Percentiles rank a stretch among this genome's conserved stretches.
Evolutionary conservation across 768 basidiomycete species (phyloP).

Genomic region (Trametes sanguinea): DNA sequence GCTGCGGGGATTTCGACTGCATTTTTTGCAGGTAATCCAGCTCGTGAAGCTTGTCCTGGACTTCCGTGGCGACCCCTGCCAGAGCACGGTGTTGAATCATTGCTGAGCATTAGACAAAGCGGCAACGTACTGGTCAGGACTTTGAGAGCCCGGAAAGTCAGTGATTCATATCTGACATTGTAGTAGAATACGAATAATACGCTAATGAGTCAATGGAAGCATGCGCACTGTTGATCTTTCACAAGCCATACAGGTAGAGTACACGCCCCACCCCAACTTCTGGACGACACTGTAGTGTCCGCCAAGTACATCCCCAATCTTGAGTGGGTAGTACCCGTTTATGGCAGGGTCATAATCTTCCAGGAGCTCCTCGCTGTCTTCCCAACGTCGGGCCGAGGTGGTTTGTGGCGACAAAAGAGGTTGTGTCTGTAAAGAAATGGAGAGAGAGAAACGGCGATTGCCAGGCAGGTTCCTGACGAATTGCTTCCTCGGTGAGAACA

Average conservation of each 20-base stretch:
- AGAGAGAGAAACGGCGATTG: too few species aligned
- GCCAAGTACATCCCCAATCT: background rate
- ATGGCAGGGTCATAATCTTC: background rate
- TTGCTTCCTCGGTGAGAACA: too few species aligned
- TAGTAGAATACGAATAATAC: background rate
- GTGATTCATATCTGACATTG: background rate
- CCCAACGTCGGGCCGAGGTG: background rate
- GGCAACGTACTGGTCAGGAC: background rate
- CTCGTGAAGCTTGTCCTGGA: background rate
- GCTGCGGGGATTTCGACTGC: background rate
- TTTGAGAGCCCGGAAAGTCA: background rate
- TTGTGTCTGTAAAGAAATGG: too few species aligned
- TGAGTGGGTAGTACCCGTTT: background rate
- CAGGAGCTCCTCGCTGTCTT: background rate
- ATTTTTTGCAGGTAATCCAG: background rate
- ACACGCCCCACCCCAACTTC: slow-evolving; percentile 2
- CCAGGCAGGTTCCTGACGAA: too few species aligned
- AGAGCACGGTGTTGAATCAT: background rate
- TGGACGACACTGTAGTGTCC: background rate
- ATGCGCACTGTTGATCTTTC: background rate
- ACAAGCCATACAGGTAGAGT: slow-evolving; percentile 2
- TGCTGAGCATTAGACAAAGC: background rate
- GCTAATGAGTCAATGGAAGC: background rate
- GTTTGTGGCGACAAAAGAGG: too few species aligned
- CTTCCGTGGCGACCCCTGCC: background rate